Evolutionary conservation across 192 early-diverging fungal genomes (phyloP).

Genomic region (Linnemannia schmuckeri): DNA sequence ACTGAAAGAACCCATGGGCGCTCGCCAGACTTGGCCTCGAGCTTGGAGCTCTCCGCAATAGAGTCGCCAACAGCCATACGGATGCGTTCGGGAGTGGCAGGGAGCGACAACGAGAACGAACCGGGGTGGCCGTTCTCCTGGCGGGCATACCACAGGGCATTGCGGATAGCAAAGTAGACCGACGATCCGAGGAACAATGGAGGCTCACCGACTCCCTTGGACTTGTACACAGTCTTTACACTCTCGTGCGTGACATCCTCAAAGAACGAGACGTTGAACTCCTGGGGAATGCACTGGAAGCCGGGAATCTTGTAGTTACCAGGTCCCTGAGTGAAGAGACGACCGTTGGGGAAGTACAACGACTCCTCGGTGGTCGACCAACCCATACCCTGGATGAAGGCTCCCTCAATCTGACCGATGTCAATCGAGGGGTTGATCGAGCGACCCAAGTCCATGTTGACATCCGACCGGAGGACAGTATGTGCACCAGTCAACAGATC

Average conservation of each 20-base stretch:
- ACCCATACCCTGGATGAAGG: constrained; percentile 87
- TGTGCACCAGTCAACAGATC: constrained; percentile 88
- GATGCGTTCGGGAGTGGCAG: constrained; percentile 85
- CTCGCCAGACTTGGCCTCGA: constrained; percentile 56
- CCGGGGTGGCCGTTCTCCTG: constrained; percentile 62
- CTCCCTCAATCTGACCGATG: constrained; percentile 92
- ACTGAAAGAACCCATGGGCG: constrained; percentile 53
- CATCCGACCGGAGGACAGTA: constrained; percentile 77
- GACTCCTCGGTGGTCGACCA: constrained; percentile 90
- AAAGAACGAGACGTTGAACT: constrained; percentile 80
- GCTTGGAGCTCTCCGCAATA: constrained; percentile 61
- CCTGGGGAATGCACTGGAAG: constrained; percentile 81
- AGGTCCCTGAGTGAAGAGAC: constrained; percentile 85
- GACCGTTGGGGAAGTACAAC: constrained; percentile 80
- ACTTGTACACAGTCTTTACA: constrained; percentile 82
- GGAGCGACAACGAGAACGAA: constrained; percentile 74
- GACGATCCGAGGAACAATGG: constrained; percentile 86
- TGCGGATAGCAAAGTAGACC: constrained; percentile 83
- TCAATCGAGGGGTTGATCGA: constrained; percentile 91
- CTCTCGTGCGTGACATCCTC: constrained; percentile 64
- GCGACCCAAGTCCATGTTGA: constrained; percentile 89
- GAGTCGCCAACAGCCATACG: constrained; percentile 79
- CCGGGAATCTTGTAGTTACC: constrained; percentile 92
- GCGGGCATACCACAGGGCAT: constrained; percentile 83
- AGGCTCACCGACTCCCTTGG: constrained; percentile 90